phyloP scores from a whole-genome alignment of 2,329 filamentous ascomycete species.

The Stachybotrys chartarum region DNA sequence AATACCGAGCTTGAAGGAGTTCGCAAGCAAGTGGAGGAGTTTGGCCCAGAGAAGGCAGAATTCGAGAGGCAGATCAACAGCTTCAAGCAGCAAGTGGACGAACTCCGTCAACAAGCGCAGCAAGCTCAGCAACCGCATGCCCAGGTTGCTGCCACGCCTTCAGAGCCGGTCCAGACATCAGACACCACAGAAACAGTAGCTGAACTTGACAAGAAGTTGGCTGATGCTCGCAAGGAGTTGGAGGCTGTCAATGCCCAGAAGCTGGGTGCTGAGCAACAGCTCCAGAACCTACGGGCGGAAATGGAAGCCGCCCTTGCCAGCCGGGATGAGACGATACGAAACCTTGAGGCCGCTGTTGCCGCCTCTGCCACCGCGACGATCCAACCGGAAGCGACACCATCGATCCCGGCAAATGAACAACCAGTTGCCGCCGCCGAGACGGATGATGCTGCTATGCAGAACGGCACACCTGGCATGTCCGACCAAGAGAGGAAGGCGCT shows the following conservation, averaged over 20 bases:
- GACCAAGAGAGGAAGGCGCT: conserved; percentile 54
- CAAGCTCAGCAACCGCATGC: conserved; percentile 16
- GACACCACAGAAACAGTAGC: conserved; percentile 38
- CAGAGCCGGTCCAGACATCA: conserved; percentile 24
- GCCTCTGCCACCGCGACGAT: neutral
- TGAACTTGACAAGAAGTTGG: conserved; percentile 42
- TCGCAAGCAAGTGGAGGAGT: conserved; percentile 26
- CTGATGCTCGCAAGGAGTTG: conserved; percentile 51
- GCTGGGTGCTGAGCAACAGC: conserved; percentile 56
- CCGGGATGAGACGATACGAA: conserved; percentile 51
- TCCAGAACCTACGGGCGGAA: conserved; percentile 47
- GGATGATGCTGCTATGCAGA: conserved; percentile 9
- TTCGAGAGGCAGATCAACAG: conserved; percentile 35
- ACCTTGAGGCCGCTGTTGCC: conserved; percentile 22
- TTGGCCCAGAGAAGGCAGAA: conserved; percentile 22
- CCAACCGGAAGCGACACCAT: neutral
- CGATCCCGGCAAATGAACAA: neutral
- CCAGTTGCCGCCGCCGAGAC: conserved; percentile 4
- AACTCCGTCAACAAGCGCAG: conserved; percentile 27
- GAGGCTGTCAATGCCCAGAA: conserved; percentile 62
- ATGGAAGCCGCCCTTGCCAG: conserved; percentile 56
- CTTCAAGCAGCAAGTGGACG: conserved; percentile 35
- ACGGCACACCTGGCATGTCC: conserved; percentile 24
- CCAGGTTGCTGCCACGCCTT: conserved; percentile 15
- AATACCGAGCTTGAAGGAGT: conserved; percentile 49